phyloP scores from a whole-genome alignment of 2,329 filamentous ascomycete species.

The Chaetomium olivaceum region DNA sequence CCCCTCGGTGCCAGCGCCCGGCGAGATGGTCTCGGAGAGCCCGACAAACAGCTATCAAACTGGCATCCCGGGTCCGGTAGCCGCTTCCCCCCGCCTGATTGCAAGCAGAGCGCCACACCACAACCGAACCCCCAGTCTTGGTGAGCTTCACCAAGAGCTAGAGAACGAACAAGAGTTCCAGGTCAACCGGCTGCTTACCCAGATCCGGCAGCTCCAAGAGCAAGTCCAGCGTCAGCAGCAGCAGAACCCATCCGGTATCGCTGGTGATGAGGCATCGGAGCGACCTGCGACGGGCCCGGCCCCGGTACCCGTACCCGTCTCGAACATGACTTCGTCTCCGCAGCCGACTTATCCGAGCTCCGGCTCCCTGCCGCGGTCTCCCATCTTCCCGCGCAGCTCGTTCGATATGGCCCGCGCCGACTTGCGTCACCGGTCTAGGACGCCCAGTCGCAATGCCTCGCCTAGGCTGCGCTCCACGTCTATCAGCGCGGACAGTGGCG shows the following conservation, averaged over 20 bases:
- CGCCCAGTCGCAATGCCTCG: constrained; percentile 58
- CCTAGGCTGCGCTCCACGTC: constrained; percentile 59
- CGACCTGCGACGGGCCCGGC: constrained; percentile 36
- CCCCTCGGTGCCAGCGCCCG: constrained; percentile 64
- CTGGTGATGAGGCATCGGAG: constrained; percentile 45
- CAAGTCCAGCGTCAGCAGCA: constrained; percentile 53
- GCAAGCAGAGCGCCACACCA: constrained; percentile 59
- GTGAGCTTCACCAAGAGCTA: constrained; percentile 76
- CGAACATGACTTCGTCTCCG: constrained; percentile 28
- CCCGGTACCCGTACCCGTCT: constrained; percentile 31
- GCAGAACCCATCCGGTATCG: constrained; percentile 42
- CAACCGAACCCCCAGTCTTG: constrained; percentile 68
- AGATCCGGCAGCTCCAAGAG: constrained; percentile 75
- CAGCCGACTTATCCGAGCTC: constrained; percentile 39
- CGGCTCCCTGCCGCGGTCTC: constrained; percentile 53
- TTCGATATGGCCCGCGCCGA: constrained; percentile 60
- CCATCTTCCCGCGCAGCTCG: constrained; percentile 55
- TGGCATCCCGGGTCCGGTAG: constrained; percentile 49
- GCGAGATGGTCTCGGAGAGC: constrained; percentile 61
- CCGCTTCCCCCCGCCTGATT: constrained; percentile 45
- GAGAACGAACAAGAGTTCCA: constrained; percentile 79
- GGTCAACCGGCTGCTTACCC: constrained; percentile 74
- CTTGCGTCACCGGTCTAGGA: constrained; percentile 58
- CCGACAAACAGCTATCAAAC: constrained; percentile 37
- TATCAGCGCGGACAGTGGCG: constrained; percentile 59